Evolutionary conservation across 306 rosid species (phyloP), one percentile per base, ranked within the genome.

Genomic region (Begonia loranthoides): DNA sequence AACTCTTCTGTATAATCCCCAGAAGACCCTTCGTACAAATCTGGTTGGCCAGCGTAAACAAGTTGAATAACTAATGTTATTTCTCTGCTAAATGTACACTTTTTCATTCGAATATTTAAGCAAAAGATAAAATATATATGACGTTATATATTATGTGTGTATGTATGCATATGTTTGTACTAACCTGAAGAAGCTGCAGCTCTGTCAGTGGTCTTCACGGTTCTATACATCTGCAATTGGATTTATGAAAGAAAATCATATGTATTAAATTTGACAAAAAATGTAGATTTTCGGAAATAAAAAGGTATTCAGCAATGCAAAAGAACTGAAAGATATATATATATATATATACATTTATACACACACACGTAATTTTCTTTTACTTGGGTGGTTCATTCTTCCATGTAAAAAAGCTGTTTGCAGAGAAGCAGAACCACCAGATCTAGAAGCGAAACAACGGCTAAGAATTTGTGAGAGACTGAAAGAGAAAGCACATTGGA

Each of bases 371-470:
- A n/a, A n/a, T 65, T 52, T 64, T 55, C 52, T 52, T 66, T 66
- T 67, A 76, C 52, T 66, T 70, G 74, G 60, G 50, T 61, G 95
- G 95, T 83, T 79, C 95, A 58, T 70, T 82, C 66, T 77, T 75
- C 94, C 62, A 85, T 71, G 90, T 81, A 86, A 82, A 82, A 90
- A 86, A 80, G 92, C 87, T 76, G 85, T 68, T 79, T 70, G 88
- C 84, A 77, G 93, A 72, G 89, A 73, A 78, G 73, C 83, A 82
- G 84, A 75, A 70, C 70, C 64, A 79, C 72, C 87, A 81, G 95
- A 79, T 81, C 92, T 85, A 84, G 72, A 72, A 55, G 76, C 76
- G 82, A 80, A 78, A 69, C 63, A 72, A 82, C 72, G 62, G 72
- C 79, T 66, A 74, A 77, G 87, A 76, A 63, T 54, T 66, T 64